Base-by-base conservation (phyloP, 371 early-diverging fungal species). In the Apophysomyces sp. region DNA sequence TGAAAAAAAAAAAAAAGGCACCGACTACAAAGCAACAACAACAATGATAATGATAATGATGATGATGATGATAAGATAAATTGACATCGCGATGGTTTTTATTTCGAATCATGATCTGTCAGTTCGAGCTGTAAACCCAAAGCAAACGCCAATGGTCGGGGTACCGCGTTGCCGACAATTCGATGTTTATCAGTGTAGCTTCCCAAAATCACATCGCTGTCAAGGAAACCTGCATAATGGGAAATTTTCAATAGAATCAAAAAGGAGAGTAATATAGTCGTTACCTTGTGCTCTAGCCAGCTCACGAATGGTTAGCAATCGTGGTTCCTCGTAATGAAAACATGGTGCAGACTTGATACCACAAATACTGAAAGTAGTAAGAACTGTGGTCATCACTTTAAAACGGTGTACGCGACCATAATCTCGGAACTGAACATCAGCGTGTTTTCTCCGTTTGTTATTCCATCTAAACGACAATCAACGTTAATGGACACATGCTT, bases 131-230 rank as follows among this genome's bases (percentile, higher is more conserved):
- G 41, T 7, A 61, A 30, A 9, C 29, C 62, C 16, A 61, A 49
- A 26, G 55, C 62, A 39, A 61, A 61, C 3, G 62, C 62, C 8
- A 61, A 36, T 2, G 44, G 44, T 0, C 62, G 62, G 16, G 55
- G 30, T 3, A 61, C 62, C 12, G 62, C 54, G 41, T 61, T 61
- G n/a, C 62, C 62, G 4, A 61, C 32, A 30, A 61, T 61, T 11
- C 62, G 16, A 40, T 55, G 49, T 18, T 61, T 30, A 29, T 61
- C 55, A 30, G 4, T 9, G 12, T 55, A 27, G n/a, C 27, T 32
- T 3, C 62, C 62, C 27, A 61, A 15, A 15, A 61, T 39, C 8
- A 61, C 55, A 41, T 61, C 62, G 62, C 27, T 55, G 40, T 61
- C 62, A n/a, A 61, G 44, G 30, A 61, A 61, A 7, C 62, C 62